Percentiles rank a stretch among this genome's conserved stretches.
Evolutionary conservation across 495 filamentous ascomycete species (phyloP).

Genomic region (Trichoderma reesei): DNA sequence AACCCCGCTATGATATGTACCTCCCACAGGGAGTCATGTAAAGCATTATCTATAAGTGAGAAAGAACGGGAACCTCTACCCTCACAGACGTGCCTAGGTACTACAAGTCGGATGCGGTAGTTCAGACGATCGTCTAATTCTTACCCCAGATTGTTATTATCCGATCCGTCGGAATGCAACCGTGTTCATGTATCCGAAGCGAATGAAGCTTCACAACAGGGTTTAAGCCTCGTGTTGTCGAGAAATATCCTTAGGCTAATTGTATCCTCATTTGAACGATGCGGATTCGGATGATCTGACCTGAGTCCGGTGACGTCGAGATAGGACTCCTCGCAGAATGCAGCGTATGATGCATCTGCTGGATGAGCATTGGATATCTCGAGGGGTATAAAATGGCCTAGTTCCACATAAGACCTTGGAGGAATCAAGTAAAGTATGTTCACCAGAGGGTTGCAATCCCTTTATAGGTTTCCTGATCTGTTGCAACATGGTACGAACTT

Average conservation of each 20-base stretch:
- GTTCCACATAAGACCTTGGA: background rate
- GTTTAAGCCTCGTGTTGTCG: background rate
- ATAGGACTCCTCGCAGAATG: background rate
- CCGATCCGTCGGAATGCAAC: constrained; percentile 6
- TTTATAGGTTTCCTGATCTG: background rate
- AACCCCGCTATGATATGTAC: too few species aligned
- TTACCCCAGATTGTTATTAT: background rate
- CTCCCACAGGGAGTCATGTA: too few species aligned
- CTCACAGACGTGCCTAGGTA: background rate
- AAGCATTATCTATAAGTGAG: too few species aligned
- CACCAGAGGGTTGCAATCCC: background rate
- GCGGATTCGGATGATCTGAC: background rate
- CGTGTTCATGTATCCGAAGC: background rate
- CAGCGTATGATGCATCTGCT: background rate
- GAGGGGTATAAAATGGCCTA: background rate
- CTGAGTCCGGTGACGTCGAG: background rate
- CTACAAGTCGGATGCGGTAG: background rate
- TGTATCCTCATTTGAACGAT: background rate
- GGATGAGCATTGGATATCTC: background rate
- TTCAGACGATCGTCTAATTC: background rate
- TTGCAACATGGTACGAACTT: background rate
- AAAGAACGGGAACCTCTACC: background rate
- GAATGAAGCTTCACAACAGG: background rate
- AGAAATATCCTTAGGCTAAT: background rate
- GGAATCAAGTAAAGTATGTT: background rate